These are phyloP conservation scores for Leishmania arabica DNA, from an alignment of 208 protist species.

Conservation along the genomic window DNA sequence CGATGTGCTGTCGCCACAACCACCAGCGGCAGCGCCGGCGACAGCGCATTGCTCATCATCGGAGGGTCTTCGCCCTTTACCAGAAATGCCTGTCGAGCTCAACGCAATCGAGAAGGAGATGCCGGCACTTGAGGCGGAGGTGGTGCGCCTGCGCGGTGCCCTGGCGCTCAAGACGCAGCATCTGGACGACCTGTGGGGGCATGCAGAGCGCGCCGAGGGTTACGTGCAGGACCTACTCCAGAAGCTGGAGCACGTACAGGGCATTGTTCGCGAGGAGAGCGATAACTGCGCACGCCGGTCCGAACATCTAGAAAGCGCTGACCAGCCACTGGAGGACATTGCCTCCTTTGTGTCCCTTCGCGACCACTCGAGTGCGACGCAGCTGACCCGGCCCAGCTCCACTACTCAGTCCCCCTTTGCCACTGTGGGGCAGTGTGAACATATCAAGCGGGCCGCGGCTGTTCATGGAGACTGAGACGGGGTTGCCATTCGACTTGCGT, in stretches of 20 bases:
- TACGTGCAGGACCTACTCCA: conserved; percentile 10
- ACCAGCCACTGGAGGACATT: conserved; percentile 12
- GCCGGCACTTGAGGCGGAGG: conserved; percentile 9
- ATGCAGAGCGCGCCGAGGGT: conserved; percentile 23
- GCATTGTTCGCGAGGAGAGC: conserved; percentile 22
- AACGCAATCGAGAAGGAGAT: not conserved
- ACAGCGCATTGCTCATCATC: not conserved
- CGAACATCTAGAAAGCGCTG: conserved; percentile 15
- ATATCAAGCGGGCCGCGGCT: not conserved
- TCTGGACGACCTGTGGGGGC: conserved; percentile 23
- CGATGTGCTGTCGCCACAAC: too few species aligned
- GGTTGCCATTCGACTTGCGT: not conserved
- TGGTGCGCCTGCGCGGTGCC: conserved; percentile 3
- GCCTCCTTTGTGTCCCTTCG: conserved; percentile 12
- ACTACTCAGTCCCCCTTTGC: not conserved
- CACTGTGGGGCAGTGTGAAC: not conserved
- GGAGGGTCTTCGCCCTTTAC: too few species aligned
- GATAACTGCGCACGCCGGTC: conserved; percentile 19
- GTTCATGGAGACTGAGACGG: not conserved
- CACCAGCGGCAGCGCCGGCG: not conserved
- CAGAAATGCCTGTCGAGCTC: not conserved
- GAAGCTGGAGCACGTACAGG: conserved; percentile 11
- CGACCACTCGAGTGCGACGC: not conserved
- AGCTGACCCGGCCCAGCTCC: not conserved
- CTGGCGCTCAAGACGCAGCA: conserved; percentile 20